Evolutionary conservation across 305 asterid genomes (phyloP).

Genomic region (Rubia tinctorum): DNA sequence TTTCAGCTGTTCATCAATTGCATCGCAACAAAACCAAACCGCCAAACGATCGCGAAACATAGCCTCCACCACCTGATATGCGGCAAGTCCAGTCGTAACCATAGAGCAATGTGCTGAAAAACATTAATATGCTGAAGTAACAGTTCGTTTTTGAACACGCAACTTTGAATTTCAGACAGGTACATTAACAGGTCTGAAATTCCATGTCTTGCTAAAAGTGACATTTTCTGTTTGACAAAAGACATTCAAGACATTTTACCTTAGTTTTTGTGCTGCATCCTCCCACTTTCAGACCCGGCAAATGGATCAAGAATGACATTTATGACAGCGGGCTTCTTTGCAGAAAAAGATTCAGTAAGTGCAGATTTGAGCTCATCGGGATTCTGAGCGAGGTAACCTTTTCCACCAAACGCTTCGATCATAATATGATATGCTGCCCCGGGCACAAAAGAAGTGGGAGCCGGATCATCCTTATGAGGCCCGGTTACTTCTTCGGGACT

Average conservation of each 20-base stretch:
- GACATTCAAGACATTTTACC: not conserved
- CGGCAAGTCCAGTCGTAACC: not conserved
- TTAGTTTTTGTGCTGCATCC: slow-evolving; percentile 8
- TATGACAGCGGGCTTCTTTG: not conserved
- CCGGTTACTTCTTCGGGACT: slow-evolving; percentile 2
- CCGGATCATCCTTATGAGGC: slow-evolving; percentile 7
- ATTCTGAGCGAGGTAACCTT: not conserved
- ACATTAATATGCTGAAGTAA: not conserved
- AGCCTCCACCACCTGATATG: too few species aligned
- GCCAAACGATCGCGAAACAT: not conserved
- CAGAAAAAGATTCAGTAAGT: slow-evolving; percentile 1
- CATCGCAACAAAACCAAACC: not conserved
- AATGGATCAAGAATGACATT: not conserved
- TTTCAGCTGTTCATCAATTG: not conserved
- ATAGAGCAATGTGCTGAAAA: not conserved
- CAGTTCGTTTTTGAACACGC: too few species aligned
- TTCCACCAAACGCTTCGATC: slow-evolving; percentile 3
- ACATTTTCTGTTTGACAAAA: too few species aligned
- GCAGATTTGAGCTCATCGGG: slow-evolving; percentile 3
- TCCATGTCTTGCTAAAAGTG: not conserved
- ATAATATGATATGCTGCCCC: not conserved
- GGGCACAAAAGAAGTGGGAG: slow-evolving; percentile 1
- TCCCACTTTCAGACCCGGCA: slow-evolving; percentile 3
- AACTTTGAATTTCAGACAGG: not conserved
- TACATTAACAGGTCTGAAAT: not conserved